These are phyloP conservation scores for Parastagonospora avenae DNA, from an alignment of 2,329 filamentous ascomycete species.

Conservation along the genomic window DNA sequence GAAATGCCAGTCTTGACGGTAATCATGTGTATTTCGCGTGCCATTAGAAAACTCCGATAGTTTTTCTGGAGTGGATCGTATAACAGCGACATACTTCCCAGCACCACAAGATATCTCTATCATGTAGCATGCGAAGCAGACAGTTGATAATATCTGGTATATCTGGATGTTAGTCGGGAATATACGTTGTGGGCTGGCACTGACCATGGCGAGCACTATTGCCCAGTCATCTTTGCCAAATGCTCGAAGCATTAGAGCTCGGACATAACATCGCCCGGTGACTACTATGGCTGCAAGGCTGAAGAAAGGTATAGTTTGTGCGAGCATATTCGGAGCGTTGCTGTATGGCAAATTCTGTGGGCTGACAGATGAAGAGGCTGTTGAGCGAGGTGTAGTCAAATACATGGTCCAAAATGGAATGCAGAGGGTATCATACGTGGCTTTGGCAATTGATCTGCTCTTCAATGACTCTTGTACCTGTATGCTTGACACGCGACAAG, in stretches of 20 bases:
- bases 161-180: not conserved
- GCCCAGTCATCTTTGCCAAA: slow-evolving; percentile 57
- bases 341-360: slow-evolving; percentile 7
- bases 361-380: too few species aligned
- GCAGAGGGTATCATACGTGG: too few species aligned
- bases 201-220: slow-evolving; percentile 51
- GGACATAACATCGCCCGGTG: slow-evolving; percentile 54
- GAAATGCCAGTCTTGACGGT: slow-evolving; percentile 53
- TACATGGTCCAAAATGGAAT: too few species aligned
- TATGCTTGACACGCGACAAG: too few species aligned
- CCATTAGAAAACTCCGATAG: slow-evolving; percentile 46
- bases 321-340: slow-evolving; percentile 48
- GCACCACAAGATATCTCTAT: slow-evolving; percentile 53
- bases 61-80: slow-evolving; percentile 39
- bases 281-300: slow-evolving; percentile 48
- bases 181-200: not conserved
- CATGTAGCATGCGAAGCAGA: slow-evolving; percentile 50
- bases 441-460: too few species aligned
- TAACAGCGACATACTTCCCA: slow-evolving; percentile 51
- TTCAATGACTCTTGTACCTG: too few species aligned
- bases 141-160: slow-evolving; percentile 8
- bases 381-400: too few species aligned
- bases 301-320: slow-evolving; percentile 48
- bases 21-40: slow-evolving; percentile 52
- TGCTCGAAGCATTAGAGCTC: slow-evolving; percentile 53